Evolutionary conservation across 345 rosid species (phyloP).

Genomic region (Arabidopsis suecica): DNA sequence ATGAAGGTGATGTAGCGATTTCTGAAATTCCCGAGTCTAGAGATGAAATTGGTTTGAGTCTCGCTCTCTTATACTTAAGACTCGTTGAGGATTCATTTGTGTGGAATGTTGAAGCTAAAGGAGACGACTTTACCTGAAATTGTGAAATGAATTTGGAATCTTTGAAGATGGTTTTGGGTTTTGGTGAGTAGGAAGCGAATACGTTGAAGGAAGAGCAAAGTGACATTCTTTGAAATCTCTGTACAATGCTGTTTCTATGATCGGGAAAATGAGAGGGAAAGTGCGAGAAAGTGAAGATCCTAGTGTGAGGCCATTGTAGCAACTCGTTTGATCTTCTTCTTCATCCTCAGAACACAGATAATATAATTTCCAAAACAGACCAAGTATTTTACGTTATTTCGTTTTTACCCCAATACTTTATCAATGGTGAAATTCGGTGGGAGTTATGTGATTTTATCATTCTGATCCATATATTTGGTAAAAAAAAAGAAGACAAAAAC

Average conservation of each 20-base stretch:
- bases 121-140: slow-evolving; percentile 59
- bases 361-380: neutral
- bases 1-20: slow-evolving; percentile 46
- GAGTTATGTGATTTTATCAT: neutral
- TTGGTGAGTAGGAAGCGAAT: slow-evolving; percentile 47
- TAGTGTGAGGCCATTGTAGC: slow-evolving; percentile 27
- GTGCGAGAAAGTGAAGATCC: slow-evolving; percentile 22
- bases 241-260: slow-evolving; percentile 13
- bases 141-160: slow-evolving; percentile 54
- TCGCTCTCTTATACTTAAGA: slow-evolving; percentile 43
- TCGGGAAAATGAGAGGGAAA: slow-evolving; percentile 30
- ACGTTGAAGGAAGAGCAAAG: slow-evolving; percentile 58
- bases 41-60: slow-evolving; percentile 50
- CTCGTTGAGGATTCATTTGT: slow-evolving; percentile 33
- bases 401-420: neutral
- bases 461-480: slow-evolving; percentile 18
- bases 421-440: neutral
- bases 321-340: slow-evolving; percentile 33
- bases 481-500: neutral
- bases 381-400: neutral
- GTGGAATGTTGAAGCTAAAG: slow-evolving; percentile 38
- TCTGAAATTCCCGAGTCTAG: slow-evolving; percentile 49
- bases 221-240: slow-evolving; percentile 43
- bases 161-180: slow-evolving; percentile 44
- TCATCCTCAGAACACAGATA: slow-evolving; percentile 21